Percentiles rank a stretch among this genome's conserved stretches.
Evolutionary conservation across 2,329 filamentous ascomycete genomes (phyloP).

Genomic region (Didymella glomerata): DNA sequence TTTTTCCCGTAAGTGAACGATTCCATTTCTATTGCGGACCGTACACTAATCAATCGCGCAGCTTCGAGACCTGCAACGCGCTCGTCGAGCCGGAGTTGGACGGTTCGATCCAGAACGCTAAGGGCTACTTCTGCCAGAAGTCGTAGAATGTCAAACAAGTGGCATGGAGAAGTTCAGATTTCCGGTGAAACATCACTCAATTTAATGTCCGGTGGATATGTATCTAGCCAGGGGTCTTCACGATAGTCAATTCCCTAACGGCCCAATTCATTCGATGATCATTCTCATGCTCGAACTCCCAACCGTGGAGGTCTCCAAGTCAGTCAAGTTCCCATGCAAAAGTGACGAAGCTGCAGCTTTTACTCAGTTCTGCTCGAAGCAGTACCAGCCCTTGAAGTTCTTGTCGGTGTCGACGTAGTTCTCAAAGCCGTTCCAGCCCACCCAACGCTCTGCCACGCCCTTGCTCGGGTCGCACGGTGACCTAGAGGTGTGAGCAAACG

Average conservation of each 20-base stretch:
- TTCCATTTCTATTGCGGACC: neutral
- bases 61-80: neutral
- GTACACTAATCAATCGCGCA: neutral
- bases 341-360: neutral
- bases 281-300: neutral
- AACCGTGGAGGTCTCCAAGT: neutral
- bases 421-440: constrained; percentile 13
- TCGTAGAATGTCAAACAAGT: too few relatives aligned
- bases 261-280: neutral
- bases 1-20: neutral
- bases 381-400: constrained; percentile 20
- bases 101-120: neutral
- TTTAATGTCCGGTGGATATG: neutral
- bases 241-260: neutral
- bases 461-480: constrained; percentile 1
- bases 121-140: neutral
- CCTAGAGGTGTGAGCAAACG: neutral
- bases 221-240: neutral
- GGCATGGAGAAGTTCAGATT: neutral
- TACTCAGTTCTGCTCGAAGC: constrained; percentile 8
- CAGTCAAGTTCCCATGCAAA: neutral
- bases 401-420: constrained; percentile 13
- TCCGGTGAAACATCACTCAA: neutral
- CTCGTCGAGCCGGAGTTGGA: neutral
- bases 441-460: constrained; percentile 9